phyloP scores from a whole-genome alignment of 164 flowering plant species.

The Berberis vulgaris region DNA sequence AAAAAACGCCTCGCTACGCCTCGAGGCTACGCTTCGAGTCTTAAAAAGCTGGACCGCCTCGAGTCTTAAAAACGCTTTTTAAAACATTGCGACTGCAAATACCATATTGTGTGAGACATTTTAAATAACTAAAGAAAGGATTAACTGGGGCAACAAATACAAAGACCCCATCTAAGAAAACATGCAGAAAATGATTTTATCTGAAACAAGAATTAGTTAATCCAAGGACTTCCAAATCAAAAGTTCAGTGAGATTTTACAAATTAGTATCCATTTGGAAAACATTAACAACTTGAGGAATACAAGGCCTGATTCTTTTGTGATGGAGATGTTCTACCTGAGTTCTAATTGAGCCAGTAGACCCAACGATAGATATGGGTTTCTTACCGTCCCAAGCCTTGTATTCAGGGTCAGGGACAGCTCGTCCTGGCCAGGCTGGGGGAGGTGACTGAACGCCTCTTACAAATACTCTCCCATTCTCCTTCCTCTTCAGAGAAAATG shows the following conservation, averaged over 20 bases:
- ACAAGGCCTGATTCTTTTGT: not conserved
- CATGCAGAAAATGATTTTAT: not conserved
- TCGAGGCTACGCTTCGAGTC: no score
- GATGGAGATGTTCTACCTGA: slow-evolving; percentile 41
- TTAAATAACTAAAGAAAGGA: not conserved
- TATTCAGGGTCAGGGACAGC: slow-evolving; percentile 50
- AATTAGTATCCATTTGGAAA: no score
- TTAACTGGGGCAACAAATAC: not conserved
- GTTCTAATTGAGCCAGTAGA: slow-evolving; percentile 98
- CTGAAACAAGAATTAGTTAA: no score
- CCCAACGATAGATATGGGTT: slow-evolving; percentile 90
- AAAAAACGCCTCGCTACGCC: no score
- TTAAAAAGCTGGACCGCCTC: no score
- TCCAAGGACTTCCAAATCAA: no score
- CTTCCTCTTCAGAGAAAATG: slow-evolving; percentile 43
- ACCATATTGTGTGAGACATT: slow-evolving; percentile 3
- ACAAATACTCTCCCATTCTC: slow-evolving; percentile 25
- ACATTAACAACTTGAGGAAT: no score
- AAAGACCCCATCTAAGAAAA: not conserved
- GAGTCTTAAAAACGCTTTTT: no score
- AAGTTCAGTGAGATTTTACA: no score
- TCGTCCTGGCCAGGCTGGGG: slow-evolving; percentile 99
- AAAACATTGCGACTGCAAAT: no score
- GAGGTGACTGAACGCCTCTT: slow-evolving; percentile 44
- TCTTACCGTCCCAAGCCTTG: slow-evolving; percentile 80